A percentile compares a stretch with the other conserved stretches of the same genome.
These are phyloP conservation scores for Tylopilus plumbeoviolaceoides DNA, from an alignment of 768 basidiomycete genomes.

Conservation along the genomic window DNA sequence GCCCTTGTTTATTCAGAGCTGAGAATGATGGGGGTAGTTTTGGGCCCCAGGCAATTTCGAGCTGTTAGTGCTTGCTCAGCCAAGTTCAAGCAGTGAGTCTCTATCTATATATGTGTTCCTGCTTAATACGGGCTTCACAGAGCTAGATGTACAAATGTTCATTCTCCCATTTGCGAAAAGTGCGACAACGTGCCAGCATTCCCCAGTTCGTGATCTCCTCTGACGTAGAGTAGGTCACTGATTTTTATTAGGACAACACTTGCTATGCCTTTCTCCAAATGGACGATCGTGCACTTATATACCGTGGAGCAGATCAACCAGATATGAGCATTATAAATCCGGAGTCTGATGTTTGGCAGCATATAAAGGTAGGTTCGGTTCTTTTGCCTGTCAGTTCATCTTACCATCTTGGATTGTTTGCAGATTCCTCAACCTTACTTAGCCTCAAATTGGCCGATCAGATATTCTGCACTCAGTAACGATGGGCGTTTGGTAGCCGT, in stretches of 20 bases:
- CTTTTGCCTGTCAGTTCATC: neutral
- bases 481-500: constrained; percentile 92
- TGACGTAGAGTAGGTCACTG: neutral
- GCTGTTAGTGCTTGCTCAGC: constrained; percentile 66
- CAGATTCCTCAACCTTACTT: constrained; percentile 90
- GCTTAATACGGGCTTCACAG: constrained; percentile 32
- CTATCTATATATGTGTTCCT: neutral
- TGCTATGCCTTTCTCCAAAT: constrained; percentile 93
- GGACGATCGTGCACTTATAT: constrained; percentile 91
- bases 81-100: constrained; percentile 47
- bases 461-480: constrained; percentile 83
- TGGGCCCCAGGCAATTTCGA: constrained; percentile 95
- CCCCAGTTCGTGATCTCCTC: constrained; percentile 57
- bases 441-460: constrained; percentile 89
- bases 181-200: constrained; percentile 85
- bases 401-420: neutral
- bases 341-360: constrained; percentile 97
- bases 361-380: constrained; percentile 64
- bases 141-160: constrained; percentile 68
- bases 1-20: neutral
- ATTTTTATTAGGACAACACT: constrained; percentile 76
- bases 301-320: constrained; percentile 94
- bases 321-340: constrained; percentile 98
- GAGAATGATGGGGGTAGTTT: constrained; percentile 50
- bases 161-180: constrained; percentile 92